These are phyloP conservation scores for Kingdonia uniflora DNA, from an alignment of 164 flowering plant genomes.

Conservation along the genomic window DNA sequence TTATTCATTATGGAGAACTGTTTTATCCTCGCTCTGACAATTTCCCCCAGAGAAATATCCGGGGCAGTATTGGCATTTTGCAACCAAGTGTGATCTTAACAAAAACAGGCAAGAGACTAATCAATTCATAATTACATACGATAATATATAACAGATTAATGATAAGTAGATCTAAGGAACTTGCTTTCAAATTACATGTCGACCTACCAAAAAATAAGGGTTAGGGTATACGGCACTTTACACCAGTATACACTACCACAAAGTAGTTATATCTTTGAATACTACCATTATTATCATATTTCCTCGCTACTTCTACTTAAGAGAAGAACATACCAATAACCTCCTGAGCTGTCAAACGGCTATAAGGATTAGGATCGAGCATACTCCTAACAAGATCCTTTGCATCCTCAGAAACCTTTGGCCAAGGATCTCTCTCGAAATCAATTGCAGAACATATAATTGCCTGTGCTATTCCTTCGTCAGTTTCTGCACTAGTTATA, in stretches of 20 bases:
- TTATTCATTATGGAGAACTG: conserved; percentile 78
- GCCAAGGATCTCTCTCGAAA: conserved; percentile 90
- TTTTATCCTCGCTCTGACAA: conserved; percentile 55
- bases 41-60: conserved; percentile 49
- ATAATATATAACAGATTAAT: too few relatives aligned
- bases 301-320: too few relatives aligned
- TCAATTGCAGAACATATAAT: conserved; percentile 48
- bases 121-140: not conserved
- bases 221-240: too few relatives aligned
- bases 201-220: too few relatives aligned
- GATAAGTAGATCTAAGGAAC: too few relatives aligned
- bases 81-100: conserved; percentile 59
- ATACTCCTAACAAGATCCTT: conserved; percentile 63
- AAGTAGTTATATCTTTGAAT: too few relatives aligned
- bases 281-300: too few relatives aligned
- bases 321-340: conserved; percentile 51
- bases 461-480: conserved; percentile 86
- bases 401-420: conserved; percentile 66
- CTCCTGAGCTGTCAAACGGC: conserved; percentile 52
- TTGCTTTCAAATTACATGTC: too few relatives aligned
- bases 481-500: conserved; percentile 44
- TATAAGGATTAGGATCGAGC: conserved; percentile 75
- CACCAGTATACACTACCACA: too few relatives aligned
- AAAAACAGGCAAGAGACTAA: conserved; percentile 2
- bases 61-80: conserved; percentile 35